Evolutionary conservation across 768 basidiomycete genomes (phyloP).

Genomic region (Clitopilus passeckerianus): DNA sequence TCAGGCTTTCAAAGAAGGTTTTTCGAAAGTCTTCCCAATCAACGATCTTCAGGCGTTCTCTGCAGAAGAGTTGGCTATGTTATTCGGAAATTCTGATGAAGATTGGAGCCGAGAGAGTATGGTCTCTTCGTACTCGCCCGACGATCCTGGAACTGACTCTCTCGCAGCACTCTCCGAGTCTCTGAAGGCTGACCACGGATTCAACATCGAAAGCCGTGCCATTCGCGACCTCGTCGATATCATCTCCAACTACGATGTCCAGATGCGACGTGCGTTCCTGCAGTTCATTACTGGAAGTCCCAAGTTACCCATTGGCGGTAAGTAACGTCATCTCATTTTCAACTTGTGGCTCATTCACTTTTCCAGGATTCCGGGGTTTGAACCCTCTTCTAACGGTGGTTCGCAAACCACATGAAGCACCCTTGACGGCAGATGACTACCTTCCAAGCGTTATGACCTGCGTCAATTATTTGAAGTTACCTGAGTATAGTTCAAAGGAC

Average conservation of each 20-base stretch:
- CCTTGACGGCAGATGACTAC: conserved; percentile 89
- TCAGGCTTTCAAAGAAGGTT: conserved; percentile 90
- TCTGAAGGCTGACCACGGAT: conserved; percentile 97
- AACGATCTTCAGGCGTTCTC: conserved; percentile 89
- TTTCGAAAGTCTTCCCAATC: conserved; percentile 95
- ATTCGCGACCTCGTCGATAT: conserved; percentile 85
- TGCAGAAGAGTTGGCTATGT: conserved; percentile 89
- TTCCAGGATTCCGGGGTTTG: conserved; percentile 85
- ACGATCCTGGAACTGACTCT: conserved; percentile 8
- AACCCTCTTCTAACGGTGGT: conserved; percentile 95
- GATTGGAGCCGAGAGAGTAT: conserved; percentile 93
- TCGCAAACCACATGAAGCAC: conserved; percentile 91
- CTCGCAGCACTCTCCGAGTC: conserved; percentile 76
- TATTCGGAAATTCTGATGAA: conserved; percentile 96
- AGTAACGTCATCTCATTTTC: conserved; percentile 18
- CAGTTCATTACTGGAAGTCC: conserved; percentile 99
- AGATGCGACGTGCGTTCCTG: conserved; percentile 79
- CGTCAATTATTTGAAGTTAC: conserved; percentile 94
- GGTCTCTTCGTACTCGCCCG: conserved; percentile 19
- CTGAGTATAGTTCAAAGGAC: conserved; percentile 87
- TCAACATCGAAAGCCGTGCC: conserved; percentile 89
- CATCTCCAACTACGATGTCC: conserved; percentile 74
- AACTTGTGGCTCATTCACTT: background rate
- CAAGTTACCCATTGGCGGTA: conserved; percentile 93
- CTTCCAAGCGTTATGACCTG: conserved; percentile 99